A percentile compares a stretch with the other conserved stretches of the same genome.
Conservation (phyloP, 768 basidiomycete species). For the Termitomyces sp. region DNA sequence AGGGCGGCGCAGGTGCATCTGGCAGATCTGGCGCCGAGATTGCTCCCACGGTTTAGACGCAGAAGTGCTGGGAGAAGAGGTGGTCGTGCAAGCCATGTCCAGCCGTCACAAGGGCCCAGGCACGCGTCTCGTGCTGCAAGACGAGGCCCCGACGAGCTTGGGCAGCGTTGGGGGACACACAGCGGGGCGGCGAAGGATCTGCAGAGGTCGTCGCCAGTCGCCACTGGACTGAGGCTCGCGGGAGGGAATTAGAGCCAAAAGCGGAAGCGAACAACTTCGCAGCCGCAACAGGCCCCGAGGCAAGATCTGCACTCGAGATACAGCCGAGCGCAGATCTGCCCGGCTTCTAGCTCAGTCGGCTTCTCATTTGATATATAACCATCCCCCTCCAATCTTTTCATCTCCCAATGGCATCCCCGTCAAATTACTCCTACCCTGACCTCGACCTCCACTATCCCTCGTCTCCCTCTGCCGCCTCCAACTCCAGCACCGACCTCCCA, state of each 20-base stretch:
- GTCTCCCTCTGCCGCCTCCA: conserved; percentile 6
- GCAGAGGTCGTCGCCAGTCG: not conserved
- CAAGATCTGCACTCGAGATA: conserved; percentile 13
- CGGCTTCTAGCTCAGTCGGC: not conserved
- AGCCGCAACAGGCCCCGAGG: conserved; percentile 1
- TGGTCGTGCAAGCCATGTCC: conserved; percentile 2
- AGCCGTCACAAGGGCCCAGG: not conserved
- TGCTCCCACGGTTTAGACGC: conserved; percentile 31
- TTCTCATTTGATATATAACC: conserved; percentile 5
- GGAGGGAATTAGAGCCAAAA: not conserved
- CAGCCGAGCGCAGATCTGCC: conserved; percentile 1
- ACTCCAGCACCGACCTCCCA: conserved; percentile 3
- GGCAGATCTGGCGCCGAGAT: not conserved
- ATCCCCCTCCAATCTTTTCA: not conserved
- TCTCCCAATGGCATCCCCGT: conserved; percentile 6
- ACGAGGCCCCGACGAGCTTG: not conserved
- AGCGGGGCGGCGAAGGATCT: not conserved
- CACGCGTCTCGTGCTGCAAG: not conserved
- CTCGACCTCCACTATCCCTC: conserved; percentile 8
- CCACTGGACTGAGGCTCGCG: not conserved
- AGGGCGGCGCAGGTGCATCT: conserved; percentile 7
- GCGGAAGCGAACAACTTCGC: conserved; percentile 1
- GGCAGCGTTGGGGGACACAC: not conserved
- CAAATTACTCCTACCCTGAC: conserved; percentile 4
- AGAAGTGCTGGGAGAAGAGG: conserved; percentile 15